Conservation (phyloP, 2,329 filamentous ascomycete species). For the Ceratocystis colombiana region DNA sequence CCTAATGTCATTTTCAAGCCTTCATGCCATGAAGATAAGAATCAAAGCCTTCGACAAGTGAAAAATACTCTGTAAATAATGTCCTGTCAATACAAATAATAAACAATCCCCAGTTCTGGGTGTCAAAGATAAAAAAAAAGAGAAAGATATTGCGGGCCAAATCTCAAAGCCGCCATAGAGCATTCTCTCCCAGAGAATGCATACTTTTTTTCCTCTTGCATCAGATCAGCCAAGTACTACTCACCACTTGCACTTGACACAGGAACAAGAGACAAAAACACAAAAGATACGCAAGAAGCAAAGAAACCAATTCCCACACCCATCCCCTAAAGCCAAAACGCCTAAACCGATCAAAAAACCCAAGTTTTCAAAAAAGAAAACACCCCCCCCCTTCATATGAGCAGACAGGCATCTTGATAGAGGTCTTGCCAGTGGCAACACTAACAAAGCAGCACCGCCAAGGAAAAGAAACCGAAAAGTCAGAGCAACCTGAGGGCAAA, state of each 20-base stretch:
- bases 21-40: too few relatives aligned
- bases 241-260: neutral
- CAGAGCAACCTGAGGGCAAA: neutral
- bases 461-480: slow-evolving; percentile 1
- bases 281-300: slow-evolving; percentile 1
- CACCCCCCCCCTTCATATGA: neutral
- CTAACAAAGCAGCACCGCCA: neutral
- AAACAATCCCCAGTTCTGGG: neutral
- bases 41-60: neutral
- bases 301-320: neutral
- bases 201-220: too few relatives aligned
- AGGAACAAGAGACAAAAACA: too few relatives aligned
- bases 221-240: too few relatives aligned
- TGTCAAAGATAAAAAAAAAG: slow-evolving; percentile 3
- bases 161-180: neutral
- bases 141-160: neutral
- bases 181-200: neutral
- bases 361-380: neutral
- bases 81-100: slow-evolving; percentile 6
- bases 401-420: too few relatives aligned
- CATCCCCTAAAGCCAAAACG: slow-evolving; percentile 1
- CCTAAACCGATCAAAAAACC: neutral
- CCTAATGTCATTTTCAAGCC: too few relatives aligned
- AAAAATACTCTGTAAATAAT: slow-evolving; percentile 10
- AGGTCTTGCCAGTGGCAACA: too few relatives aligned